Conservation (phyloP, 225 moss, liverwort and hornwort species). For the Straminergon stramineum region DNA sequence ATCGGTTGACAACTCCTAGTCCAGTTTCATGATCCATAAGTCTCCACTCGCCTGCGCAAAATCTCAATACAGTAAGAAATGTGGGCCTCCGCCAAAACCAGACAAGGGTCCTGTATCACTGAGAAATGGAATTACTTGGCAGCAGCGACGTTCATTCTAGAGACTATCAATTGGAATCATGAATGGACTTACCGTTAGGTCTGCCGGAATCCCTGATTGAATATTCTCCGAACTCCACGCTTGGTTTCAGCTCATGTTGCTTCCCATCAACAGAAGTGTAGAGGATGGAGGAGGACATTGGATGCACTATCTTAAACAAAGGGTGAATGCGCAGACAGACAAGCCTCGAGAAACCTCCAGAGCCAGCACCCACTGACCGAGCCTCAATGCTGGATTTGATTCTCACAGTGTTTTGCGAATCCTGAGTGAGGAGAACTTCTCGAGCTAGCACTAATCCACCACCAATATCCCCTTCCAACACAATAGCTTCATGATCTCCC, state of each 20-base stretch:
- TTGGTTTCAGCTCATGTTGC: slow-evolving; percentile 31
- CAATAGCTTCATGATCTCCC: slow-evolving; percentile 15
- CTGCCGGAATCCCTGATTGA: slow-evolving; percentile 44
- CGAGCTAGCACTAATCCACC: slow-evolving; percentile 71
- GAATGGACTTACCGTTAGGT: slow-evolving; percentile 51
- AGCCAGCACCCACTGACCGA: slow-evolving; percentile 71
- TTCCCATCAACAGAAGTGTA: slow-evolving; percentile 65
- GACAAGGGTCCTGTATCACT: background rate
- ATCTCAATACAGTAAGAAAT: background rate
- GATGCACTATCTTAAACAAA: slow-evolving; percentile 56
- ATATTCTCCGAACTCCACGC: slow-evolving; percentile 34
- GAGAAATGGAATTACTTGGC: background rate
- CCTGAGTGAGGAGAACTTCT: slow-evolving; percentile 25
- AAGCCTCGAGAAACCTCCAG: slow-evolving; percentile 97
- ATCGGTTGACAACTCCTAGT: slow-evolving; percentile 50
- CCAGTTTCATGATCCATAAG: slow-evolving; percentile 51
- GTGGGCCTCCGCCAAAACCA: background rate
- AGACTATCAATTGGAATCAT: background rate
- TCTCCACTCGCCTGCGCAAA: slow-evolving; percentile 53
- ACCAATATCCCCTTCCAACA: slow-evolving; percentile 82
- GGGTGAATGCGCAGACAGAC: slow-evolving; percentile 73
- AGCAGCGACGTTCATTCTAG: background rate
- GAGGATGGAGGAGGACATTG: slow-evolving; percentile 25
- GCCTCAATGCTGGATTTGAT: slow-evolving; percentile 69
- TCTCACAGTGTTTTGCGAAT: slow-evolving; percentile 19